Conservation (phyloP, 164 flowering plant species). For the Liquidambar formosana region DNA sequence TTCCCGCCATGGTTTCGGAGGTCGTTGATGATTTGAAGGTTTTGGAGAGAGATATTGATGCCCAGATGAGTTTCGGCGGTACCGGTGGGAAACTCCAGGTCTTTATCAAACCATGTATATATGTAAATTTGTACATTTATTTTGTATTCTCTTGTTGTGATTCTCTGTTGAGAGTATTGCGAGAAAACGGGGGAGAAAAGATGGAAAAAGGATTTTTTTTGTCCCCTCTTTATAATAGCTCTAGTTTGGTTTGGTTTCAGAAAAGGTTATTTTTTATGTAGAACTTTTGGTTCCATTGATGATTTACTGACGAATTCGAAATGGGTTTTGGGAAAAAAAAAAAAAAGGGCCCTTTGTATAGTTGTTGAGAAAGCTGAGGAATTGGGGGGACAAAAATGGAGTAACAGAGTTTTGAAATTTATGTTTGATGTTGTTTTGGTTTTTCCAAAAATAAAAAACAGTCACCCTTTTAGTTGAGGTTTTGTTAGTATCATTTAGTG, state of each 20-base stretch:
- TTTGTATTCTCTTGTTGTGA: not conserved
- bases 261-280: not conserved
- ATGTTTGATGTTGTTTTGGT: too few species aligned
- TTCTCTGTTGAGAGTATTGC: not conserved
- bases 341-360: not conserved
- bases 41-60: slow-evolving; percentile 56
- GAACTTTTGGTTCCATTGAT: not conserved
- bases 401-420: too few species aligned
- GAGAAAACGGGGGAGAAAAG: not conserved
- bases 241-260: not conserved
- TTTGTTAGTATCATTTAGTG: too few species aligned
- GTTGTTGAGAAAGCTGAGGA: not conserved
- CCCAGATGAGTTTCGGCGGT: slow-evolving; percentile 78
- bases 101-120: too few species aligned
- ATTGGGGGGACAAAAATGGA: too few species aligned
- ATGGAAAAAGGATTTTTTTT: slow-evolving; percentile 62
- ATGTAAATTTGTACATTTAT: too few species aligned
- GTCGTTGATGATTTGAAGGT: slow-evolving; percentile 61
- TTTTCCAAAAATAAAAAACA: too few species aligned
- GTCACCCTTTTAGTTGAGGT: too few species aligned
- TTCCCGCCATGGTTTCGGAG: slow-evolving; percentile 62
- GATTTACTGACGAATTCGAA: not conserved
- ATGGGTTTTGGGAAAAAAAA: not conserved
- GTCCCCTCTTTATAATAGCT: not conserved
- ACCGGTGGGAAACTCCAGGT: slow-evolving; percentile 75